Conservation (phyloP, 768 basidiomycete genomes). For the Mycena capillaripes region DNA sequence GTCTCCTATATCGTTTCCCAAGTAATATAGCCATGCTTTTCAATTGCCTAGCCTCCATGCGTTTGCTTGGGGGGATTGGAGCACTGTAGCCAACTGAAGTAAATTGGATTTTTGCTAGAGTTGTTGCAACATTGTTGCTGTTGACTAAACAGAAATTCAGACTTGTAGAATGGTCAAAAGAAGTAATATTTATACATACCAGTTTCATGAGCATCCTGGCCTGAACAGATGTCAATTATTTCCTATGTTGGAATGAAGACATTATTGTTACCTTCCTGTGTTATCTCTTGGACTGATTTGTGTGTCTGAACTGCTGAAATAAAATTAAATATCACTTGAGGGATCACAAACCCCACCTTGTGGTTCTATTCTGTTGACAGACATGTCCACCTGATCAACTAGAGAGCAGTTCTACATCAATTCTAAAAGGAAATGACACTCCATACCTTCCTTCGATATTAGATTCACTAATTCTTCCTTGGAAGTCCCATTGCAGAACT, state of each 20-base stretch:
- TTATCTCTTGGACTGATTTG: not conserved
- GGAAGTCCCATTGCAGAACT: not conserved
- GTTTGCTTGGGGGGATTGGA: not conserved
- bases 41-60: not conserved
- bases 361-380: no score
- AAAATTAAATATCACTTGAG: not conserved
- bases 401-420: not conserved
- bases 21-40: no score
- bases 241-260: no score
- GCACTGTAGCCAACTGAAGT: not conserved
- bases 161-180: no score
- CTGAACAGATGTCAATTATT: no score
- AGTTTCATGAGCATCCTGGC: no score
- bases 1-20: no score
- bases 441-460: not conserved
- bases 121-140: not conserved
- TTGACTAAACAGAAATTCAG: no score
- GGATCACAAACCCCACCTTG: not conserved
- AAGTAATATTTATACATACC: no score
- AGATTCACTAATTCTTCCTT: not conserved
- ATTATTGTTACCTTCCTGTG: not conserved
- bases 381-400: constrained; percentile 1
- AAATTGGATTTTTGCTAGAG: not conserved
- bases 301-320: not conserved
- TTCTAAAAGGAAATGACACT: not conserved